Evolutionary conservation across 108 stramenopile genomes (phyloP).

Genomic region (Epithemia pelagica): DNA sequence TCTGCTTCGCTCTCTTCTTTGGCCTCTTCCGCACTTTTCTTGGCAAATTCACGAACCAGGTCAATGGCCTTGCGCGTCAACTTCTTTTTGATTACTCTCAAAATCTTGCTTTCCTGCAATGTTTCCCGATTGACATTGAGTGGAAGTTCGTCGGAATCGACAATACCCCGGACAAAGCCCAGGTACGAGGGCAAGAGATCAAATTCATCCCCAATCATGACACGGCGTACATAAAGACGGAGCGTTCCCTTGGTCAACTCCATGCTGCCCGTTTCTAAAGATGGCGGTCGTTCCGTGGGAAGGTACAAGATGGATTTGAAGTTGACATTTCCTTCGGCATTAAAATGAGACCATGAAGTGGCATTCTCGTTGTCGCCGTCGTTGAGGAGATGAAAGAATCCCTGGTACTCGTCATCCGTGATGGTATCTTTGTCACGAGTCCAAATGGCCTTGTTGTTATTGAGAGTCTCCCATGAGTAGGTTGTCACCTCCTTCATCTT

Average conservation of each 20-base stretch:
- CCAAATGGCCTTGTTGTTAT: constrained; percentile 97
- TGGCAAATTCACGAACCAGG: constrained; percentile 83
- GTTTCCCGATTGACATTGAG: constrained; percentile 99
- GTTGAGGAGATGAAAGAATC: constrained; percentile 76
- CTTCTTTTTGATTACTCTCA: constrained; percentile 99
- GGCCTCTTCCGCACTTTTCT: constrained; percentile 41
- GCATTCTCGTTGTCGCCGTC: constrained; percentile 63
- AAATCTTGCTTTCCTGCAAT: constrained; percentile 93
- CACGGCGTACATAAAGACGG: constrained; percentile 95
- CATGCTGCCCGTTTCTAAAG: constrained; percentile 38
- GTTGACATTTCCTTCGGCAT: constrained; percentile 99
- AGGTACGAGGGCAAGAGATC: constrained; percentile 96
- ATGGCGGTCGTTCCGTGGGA: constrained; percentile 62
- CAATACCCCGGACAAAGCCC: constrained; percentile 93
- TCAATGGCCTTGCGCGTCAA: constrained; percentile 97
- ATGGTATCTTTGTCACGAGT: constrained; percentile 93
- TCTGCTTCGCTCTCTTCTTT: constrained; percentile 51
- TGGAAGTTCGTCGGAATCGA: constrained; percentile 99
- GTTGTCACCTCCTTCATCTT: constrained; percentile 83
- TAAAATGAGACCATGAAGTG: constrained; percentile 93
- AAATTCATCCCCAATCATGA: constrained; percentile 97
- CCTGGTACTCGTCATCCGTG: constrained; percentile 97
- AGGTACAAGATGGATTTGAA: constrained; percentile 97
- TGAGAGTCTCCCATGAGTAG: constrained; percentile 88
- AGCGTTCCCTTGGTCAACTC: constrained; percentile 40